Conservation (phyloP, 345 rosid genomes). For the Odontarrhena argentea region DNA sequence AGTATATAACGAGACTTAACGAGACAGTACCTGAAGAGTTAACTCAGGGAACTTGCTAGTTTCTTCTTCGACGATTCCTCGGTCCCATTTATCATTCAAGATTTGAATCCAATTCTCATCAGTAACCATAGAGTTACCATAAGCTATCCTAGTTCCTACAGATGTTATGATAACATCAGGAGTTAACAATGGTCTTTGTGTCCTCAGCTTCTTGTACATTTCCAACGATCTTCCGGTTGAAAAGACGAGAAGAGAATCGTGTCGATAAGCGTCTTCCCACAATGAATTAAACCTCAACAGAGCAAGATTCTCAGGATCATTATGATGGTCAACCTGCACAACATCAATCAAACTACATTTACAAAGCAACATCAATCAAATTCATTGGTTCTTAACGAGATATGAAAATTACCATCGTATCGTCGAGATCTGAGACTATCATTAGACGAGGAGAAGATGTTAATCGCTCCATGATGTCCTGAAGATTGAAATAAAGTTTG, state of each 20-base stretch:
- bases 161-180: constrained; percentile 94
- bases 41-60: constrained; percentile 82
- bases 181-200: constrained; percentile 83
- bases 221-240: constrained; percentile 85
- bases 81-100: constrained; percentile 84
- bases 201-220: constrained; percentile 66
- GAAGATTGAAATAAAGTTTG: constrained; percentile 1
- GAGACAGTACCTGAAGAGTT: constrained; percentile 66
- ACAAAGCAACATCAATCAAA: constrained; percentile 7
- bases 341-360: neutral
- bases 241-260: constrained; percentile 79
- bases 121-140: constrained; percentile 71
- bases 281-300: constrained; percentile 81
- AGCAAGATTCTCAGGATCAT: constrained; percentile 72
- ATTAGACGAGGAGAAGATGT: constrained; percentile 68
- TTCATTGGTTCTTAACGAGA: neutral
- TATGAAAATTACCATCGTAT: constrained; percentile 64
- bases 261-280: constrained; percentile 83
- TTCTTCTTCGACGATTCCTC: constrained; percentile 68
- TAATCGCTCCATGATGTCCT: constrained; percentile 65
- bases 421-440: constrained; percentile 96
- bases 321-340: constrained; percentile 82
- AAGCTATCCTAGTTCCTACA: constrained; percentile 96
- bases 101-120: constrained; percentile 86
- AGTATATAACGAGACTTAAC: neutral